Evolutionary conservation across 73 alveolate species (phyloP).

Genomic region (Urostyla sp.): DNA sequence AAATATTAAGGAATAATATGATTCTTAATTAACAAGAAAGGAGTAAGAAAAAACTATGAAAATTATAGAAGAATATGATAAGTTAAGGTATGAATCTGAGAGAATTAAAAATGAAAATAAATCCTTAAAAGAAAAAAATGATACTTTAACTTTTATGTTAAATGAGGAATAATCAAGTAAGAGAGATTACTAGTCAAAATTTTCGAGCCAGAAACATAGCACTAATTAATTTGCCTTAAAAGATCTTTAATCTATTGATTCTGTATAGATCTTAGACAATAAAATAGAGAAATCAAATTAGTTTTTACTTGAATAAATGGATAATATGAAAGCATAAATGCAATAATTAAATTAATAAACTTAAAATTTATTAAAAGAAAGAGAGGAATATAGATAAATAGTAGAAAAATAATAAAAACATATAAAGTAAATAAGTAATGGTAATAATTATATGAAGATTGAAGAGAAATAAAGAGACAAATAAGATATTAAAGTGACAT

Average conservation of each 20-base stretch:
- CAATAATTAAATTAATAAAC: background rate
- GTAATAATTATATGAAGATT: background rate
- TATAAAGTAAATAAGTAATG: background rate
- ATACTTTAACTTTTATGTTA: background rate
- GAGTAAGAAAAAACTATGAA: slow-evolving; percentile 27
- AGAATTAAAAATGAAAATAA: slow-evolving; percentile 7
- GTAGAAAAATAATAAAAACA: background rate
- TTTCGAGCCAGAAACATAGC: background rate
- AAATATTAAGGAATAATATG: no score
- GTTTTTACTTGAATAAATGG: background rate
- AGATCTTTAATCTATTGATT: slow-evolving; percentile 17
- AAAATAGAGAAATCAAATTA: slow-evolving; percentile 29
- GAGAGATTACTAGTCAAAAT: no score
- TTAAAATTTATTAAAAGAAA: slow-evolving; percentile 11
- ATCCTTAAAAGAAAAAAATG: background rate
- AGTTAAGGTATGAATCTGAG: slow-evolving; percentile 20
- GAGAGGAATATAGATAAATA: slow-evolving; percentile 14
- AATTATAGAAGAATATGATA: slow-evolving; percentile 45
- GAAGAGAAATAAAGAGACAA: no score
- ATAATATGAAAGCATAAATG: slow-evolving; percentile 5
- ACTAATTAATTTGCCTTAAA: slow-evolving; percentile 16
- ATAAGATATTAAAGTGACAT: no score
- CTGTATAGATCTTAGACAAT: slow-evolving; percentile 7
- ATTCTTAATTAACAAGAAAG: no score
- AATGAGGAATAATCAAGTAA: no score